Evolutionary conservation across 352 stramenopile species (phyloP), one percentile per base, ranked within the genome.

Genomic region (Phytophthora pistaciae): DNA sequence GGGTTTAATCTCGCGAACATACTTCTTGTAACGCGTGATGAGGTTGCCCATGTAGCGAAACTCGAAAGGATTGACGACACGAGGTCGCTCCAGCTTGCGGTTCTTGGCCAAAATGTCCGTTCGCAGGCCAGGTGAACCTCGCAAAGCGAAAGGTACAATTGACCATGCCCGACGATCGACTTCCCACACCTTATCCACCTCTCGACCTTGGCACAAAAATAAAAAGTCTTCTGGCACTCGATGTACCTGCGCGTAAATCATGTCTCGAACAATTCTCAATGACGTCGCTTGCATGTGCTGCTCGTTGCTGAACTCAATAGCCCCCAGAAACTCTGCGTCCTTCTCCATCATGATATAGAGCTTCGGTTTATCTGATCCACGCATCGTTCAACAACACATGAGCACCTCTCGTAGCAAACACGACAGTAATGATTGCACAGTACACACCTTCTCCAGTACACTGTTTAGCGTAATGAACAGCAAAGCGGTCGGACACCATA

Each of bases 291-390:
- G 83, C 84, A 92, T 90, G 25, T 86, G 66, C n/a, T 80, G 56
- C 31, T 82, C 72, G 10, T 77, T 79, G 48, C 80, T 79, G 48
- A 92, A 92, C 68, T 92, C 76, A 25, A 92, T 52, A 14, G 82
- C 74, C 40, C 84, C 84, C 5, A 92, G 49, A 56, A 92, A 88
- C n/a, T 81, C 74, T 0, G 70, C 57, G 18, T 90, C 82, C 58
- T 92, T 92, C 60, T 90, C 84, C 29, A 90, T 59, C 62, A 90
- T 79, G 14, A 92, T 60, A 55, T 90, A 92, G 9, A 92, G 56
- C 48, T 90, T 92, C 21, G 78, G 77, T 64, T 90, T 92, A 29
- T 74, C 84, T 76, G 56, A 8, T 13, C 21, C 21, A 55, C 23
- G 20, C 27, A 31, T 8, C 27, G 58, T 36, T 36, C 16, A 50